phyloP scores from a whole-genome alignment of 2,329 filamentous ascomycete genomes.

The Monilinia fructicola region DNA sequence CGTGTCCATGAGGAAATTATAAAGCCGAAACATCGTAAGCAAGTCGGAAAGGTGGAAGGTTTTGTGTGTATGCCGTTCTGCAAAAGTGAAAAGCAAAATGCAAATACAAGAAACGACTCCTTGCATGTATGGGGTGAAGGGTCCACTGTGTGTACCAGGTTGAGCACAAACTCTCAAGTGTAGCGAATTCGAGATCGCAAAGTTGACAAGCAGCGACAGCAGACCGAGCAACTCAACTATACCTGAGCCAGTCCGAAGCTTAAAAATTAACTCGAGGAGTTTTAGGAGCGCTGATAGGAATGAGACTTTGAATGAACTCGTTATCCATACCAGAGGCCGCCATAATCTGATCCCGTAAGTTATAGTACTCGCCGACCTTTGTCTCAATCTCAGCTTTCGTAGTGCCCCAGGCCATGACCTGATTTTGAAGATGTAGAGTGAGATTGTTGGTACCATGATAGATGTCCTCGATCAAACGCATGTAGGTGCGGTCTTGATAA shows the following conservation, averaged over 20 bases:
- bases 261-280: slow-evolving; percentile 18
- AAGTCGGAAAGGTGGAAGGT: not conserved
- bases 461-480: slow-evolving; percentile 17
- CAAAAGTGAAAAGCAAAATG: not conserved
- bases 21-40: not conserved
- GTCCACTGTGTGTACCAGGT: too few species aligned
- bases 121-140: not conserved
- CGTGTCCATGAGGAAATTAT: not conserved
- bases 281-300: not conserved
- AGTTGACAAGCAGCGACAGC: not conserved
- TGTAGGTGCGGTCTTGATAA: slow-evolving; percentile 5
- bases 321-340: slow-evolving; percentile 13
- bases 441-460: slow-evolving; percentile 14
- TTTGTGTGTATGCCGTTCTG: not conserved
- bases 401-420: slow-evolving; percentile 4
- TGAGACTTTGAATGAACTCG: slow-evolving; percentile 5
- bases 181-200: not conserved
- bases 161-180: not conserved
- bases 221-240: not conserved
- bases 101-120: not conserved
- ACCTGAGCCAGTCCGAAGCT: not conserved
- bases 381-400: slow-evolving; percentile 10
- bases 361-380: slow-evolving; percentile 13
- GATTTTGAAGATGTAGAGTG: slow-evolving; percentile 14
- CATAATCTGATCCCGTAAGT: slow-evolving; percentile 12